Base-by-base conservation (phyloP, 805 yeast genomes). In the Cephaloascus albidus region DNA sequence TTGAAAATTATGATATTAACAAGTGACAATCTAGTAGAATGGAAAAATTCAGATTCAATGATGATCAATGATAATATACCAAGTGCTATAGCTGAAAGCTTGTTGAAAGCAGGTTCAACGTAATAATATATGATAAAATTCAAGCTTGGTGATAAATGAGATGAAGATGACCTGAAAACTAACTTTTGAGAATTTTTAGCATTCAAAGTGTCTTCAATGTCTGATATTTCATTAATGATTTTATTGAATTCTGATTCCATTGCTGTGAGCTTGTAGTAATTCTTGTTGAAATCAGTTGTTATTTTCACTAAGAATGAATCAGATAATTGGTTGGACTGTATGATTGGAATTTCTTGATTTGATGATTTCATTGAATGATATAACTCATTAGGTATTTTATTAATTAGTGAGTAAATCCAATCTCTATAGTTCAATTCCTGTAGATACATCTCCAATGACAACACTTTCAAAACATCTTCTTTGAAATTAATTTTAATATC, bases 21-120 rank as follows among this genome's bases (percentile, higher is more conserved):
- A 3, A 84, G 54, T 10, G 90, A 83, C 14, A 78, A 55, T 38
- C 53, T 62, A 1, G 89, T 76, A 3, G 86, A 83, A 54, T 85
- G 89, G 40, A 82, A 68, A 28, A 81, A 60, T 52, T 86, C 95
- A 16, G 89, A 80, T 60, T 83, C 78, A n/a, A 81, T 67, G 3
- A 86, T 61, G 2, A 76, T 51, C 4, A 76, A 54, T 0, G 89
- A 74, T 4, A 74, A 48, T 0, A 51, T 33, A 10, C 64, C 65
- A 16, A 81, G 50, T 0, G 67, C 12, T 0, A 70, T 40, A 0
- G 85, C 69, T 16, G 61, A 43, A 0, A 68, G 17, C n/a, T 76
- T 60, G 35, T 70, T 68, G 1, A 63, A 33, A 4, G 56, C 36
- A 0, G 89, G 88, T 5, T 64, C 52, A 8, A 74, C 36, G 36